Evolutionary conservation across 768 basidiomycete species (phyloP), one percentile per base, ranked within the genome.

Genomic region (Chalciporus sphaerocephalus): DNA sequence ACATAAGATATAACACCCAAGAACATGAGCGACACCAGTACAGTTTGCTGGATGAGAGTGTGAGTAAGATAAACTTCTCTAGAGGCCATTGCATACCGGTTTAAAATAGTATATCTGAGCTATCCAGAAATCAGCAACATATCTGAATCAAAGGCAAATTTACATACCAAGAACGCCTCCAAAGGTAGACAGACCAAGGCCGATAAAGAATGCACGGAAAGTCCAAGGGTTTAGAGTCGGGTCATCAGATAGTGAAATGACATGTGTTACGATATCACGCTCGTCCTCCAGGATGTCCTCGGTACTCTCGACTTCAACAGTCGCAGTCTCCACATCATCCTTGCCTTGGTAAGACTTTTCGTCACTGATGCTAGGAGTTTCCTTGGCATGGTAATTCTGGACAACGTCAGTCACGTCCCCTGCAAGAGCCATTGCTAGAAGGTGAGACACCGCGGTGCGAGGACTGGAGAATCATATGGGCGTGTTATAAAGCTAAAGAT

Each of bases 81-180:
- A 8, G n/a, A 40, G 15, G 10, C 7, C 7, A 11, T 21, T 9
- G 40, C 56, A 39, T 49, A 76, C 78, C 9, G 77, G 77, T 58
- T 80, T 80, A 62, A 78, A 80, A 54, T 80, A 80, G 54, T 79
- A 80, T 37, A 80, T 80, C 50, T 80, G 72, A 16, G 77, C 76
- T 77, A 46, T 33, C 41, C 36, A 34, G 25, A 23, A 24, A 51
- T 54, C 24, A 45, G 34, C 38, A 45, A 35, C 25, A 41, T 28
- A 40, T 35, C 28, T 18, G 33, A 12, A 32, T 11, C 5, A 13
- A 28, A 39, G 33, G 42, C 17, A 22, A 6, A 20, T 28, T 34
- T 34, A 60, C 60, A 16, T 50, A 75, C 74, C 75, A 25, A 81
- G 67, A 17, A 76, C 72, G 40, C 75, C 75, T 46, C 78, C 76